Base-by-base conservation (phyloP, 306 rosid species). In the Trifolium dubium region DNA sequence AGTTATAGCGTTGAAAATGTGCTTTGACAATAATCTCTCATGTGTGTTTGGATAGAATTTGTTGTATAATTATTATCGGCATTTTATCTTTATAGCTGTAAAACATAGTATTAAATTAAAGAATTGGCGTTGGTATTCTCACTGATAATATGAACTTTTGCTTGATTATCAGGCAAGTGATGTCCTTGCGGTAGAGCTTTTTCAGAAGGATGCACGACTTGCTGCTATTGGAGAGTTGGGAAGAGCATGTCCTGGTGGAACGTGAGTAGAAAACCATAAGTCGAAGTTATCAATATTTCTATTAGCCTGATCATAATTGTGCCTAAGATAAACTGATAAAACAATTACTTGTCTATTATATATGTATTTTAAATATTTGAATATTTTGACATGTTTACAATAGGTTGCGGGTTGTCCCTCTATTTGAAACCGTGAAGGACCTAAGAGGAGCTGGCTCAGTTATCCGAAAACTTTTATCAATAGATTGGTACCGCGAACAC, bases 361-460 rank as follows among this genome's bases (percentile, higher is more conserved):
- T 77, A 15, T 64, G 46, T 14, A 10, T 8, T 46, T 11, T 18
- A 63, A 47, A 77, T 49, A 58, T 67, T 62, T 72, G 61, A 49
- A 50, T 62, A 69, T 69, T 37, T 69, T 67, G 77, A 30, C 59
- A 32, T 76, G 67, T 43, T 34, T 77, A 40, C 72, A 64, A 69
- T 67, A 93, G 98, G 86, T 84, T 93, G 88, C 93, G 93, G 46
- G 98, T 91, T 84, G 97, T 89, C 79, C 98, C 98, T 71, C 85
- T 93, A 76, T 93, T 93, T 83, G 98, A 93, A 86, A 93, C 98
- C 50, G 93, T 89, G 83, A 91, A 89, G 72, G 96, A 93, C 86
- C 75, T 93, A 81, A 83, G 98, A 87, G 93, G 67, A 81, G 98
- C 98, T 69, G 98, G 98, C 58, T 77, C 91, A 7, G 93, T 83